Conservation (phyloP, 1,139 yeast species). For the Geotrichum reessii region DNA sequence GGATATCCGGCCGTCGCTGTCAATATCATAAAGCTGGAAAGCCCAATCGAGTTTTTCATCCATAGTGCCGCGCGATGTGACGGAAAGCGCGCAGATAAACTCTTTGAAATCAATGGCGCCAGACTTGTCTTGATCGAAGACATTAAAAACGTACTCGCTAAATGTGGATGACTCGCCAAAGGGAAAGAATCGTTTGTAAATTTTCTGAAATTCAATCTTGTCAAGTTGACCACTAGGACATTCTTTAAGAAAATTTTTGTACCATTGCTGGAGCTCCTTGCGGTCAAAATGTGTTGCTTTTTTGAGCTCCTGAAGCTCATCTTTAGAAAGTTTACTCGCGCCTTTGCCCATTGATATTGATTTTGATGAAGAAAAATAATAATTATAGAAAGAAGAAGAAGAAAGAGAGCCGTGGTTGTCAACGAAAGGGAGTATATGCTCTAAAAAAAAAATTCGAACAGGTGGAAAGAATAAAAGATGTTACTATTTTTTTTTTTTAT, state of each 20-base stretch:
- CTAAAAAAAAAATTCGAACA: not conserved
- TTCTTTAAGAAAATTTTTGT: constrained; percentile 88
- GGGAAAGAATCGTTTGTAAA: constrained; percentile 94
- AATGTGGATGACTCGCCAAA: constrained; percentile 95
- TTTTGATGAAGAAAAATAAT: too few species aligned
- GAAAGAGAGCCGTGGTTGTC: not conserved
- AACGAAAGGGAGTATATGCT: not conserved
- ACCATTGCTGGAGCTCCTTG: constrained; percentile 96
- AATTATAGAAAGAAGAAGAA: not conserved
- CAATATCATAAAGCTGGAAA: constrained; percentile 78
- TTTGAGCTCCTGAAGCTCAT: constrained; percentile 77
- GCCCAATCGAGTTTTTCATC: constrained; percentile 83
- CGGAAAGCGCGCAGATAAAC: constrained; percentile 80
- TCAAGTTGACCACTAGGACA: constrained; percentile 89
- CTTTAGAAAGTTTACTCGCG: constrained; percentile 86
- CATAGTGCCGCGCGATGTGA: constrained; percentile 80
- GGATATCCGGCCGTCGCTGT: constrained; percentile 66
- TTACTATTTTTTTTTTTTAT: not conserved
- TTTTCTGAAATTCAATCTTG: constrained; percentile 82
- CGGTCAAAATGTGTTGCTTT: constrained; percentile 88
- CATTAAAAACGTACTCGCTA: constrained; percentile 81
- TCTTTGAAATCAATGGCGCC: constrained; percentile 89
- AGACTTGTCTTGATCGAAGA: constrained; percentile 76
- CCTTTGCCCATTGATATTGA: constrained; percentile 94
- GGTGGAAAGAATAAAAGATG: not conserved